Conservation (phyloP, 2,329 filamentous ascomycete species). For the Macrophomina phaseolina region DNA sequence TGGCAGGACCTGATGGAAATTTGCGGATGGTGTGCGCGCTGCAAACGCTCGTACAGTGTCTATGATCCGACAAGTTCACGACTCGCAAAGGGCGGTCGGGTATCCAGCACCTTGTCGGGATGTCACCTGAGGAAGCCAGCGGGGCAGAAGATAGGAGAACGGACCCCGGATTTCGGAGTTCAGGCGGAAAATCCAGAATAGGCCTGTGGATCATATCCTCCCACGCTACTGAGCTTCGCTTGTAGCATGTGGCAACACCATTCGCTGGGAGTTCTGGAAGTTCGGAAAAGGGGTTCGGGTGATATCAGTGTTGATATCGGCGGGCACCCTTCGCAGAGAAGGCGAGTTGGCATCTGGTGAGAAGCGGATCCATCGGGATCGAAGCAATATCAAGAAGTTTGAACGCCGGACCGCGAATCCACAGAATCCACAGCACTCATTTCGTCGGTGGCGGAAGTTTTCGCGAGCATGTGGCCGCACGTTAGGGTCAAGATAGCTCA, state of each 20-base stretch:
- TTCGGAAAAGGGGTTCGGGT: not conserved
- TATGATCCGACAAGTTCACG: not conserved
- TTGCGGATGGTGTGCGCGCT: too few species aligned
- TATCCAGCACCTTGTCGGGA: not conserved
- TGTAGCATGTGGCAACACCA: not conserved
- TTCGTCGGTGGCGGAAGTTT: not conserved
- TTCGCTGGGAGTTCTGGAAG: not conserved
- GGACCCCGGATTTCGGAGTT: not conserved
- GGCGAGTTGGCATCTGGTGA: not conserved
- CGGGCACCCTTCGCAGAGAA: not conserved
- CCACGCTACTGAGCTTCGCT: not conserved
- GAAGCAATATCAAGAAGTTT: not conserved
- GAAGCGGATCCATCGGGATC: not conserved
- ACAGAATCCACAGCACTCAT: not conserved
- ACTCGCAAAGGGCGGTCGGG: not conserved
- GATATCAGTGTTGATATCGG: not conserved
- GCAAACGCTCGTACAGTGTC: not conserved
- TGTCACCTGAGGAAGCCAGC: not conserved
- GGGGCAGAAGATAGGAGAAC: not conserved
- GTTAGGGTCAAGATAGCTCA: not conserved
- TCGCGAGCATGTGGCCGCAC: not conserved
- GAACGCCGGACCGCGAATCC: not conserved
- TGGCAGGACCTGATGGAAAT: not conserved
- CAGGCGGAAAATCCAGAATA: not conserved
- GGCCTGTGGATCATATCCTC: not conserved